Evolutionary conservation across 2,329 filamentous ascomycete genomes (phyloP), one percentile per base, ranked within the genome.

Genomic region (Colletotrichum costaricense): DNA sequence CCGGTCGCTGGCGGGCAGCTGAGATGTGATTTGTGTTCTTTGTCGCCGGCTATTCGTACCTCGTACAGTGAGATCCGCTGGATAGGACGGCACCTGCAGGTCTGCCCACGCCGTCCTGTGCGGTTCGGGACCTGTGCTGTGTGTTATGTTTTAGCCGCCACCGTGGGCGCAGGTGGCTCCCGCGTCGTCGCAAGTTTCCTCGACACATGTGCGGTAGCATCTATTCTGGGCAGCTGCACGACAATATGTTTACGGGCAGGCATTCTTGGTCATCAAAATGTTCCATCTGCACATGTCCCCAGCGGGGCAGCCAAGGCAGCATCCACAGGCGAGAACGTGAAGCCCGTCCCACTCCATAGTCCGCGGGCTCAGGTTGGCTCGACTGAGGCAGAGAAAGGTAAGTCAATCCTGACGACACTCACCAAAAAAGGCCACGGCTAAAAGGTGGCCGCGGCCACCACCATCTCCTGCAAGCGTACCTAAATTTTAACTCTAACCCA

Each of bases 141-240:
- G 60, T 49, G 19, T 22, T 49, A 11, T 11, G n/a, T 57, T 52
- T 56, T 57, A 33, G 55, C 65, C 56, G 59, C 59, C 59, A 49
- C 59, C 7, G 26, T 63, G 24, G 54, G 63, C 57, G 38, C 56
- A 60, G 42, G 56, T 60, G 42, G 42, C 55, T 19, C 58, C 38
- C 38, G 35, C 5, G 59, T 62, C 59, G 59, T 60, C 66, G 63
- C n/a, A 64, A 69, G 38, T 65, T 52, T 72, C 54, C 60, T 60
- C 67, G 70, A 69, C 70, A 69, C 70, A 38, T 28, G 28, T 22
- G 24, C 59, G 65, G 69, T 54, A 59, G 58, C 58, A 69, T 26
- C 54, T 63, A 58, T 69, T 59, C 38, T n/a, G 19, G 54, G 65
- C 38, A 30, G 6, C 38, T 22, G 22, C 16, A 42, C 38, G 14